Base-by-base conservation (phyloP, 192 early-diverging fungal genomes). In the Backusella luteola region DNA sequence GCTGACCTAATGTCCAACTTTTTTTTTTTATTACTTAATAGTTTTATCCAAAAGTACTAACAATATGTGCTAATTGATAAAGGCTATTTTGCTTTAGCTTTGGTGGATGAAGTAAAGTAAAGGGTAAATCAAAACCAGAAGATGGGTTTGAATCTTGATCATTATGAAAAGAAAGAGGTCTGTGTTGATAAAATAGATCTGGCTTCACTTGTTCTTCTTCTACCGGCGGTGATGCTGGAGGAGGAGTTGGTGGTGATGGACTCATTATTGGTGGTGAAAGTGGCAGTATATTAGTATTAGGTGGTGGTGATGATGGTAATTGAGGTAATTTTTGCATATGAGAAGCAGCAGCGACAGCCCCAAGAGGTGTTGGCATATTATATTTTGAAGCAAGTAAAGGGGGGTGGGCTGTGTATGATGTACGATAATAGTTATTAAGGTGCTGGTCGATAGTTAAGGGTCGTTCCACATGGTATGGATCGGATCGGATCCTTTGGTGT, bases 401-500 rank as follows among this genome's bases (percentile, higher is more conserved):
- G 26, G 38, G 35, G 12, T 63, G 35, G 6, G 23, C 17, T 19
- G 70, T 42, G 1, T 67, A 71, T 7, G 70, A 71, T 71, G 39
- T 49, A 26, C 75, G 80, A 34, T 81, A 77, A 49, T 49, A 63
- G 26, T 81, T 77, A 44, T 77, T 81, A 26, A 81, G 49, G 75
- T 81, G 80, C 26, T 81, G 80, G 17, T 81, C 80, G 71, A 81
- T 81, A 14, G 80, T 81, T 44, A 81, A 73, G 32, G 80, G 80
- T 66, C 76, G 76, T 49, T 81, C 76, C 11, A 78, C 46, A 26
- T 67, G 56, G 15, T 71, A 53, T 38, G 76, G 74, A 67, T 81
- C 80, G 1, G 80, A 81, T 1, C 80, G 72, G 42, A 81, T 78
- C 7, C 76, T 67, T 41, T 81, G 80, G 49, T 81, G 80, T 5